Percentiles rank a stretch among this genome's conserved stretches.
Evolutionary conservation across 1,284 basidiomycete genomes (phyloP).

Genomic region (Cutaneotrichosporon sp.): DNA sequence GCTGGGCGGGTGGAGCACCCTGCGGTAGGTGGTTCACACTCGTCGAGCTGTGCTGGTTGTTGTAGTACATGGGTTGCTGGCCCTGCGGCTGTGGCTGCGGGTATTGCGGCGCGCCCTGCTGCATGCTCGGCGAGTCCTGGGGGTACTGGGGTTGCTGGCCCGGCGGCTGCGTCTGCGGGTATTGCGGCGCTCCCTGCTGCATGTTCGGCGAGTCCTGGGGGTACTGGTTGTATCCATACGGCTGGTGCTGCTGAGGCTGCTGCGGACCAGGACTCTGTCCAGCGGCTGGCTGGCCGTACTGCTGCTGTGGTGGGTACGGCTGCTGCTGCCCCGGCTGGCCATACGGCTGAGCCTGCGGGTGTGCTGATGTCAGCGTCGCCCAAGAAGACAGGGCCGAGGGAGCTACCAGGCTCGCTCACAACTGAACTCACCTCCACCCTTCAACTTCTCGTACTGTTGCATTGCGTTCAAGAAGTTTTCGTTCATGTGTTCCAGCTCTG

Average conservation of each 20-base stretch:
- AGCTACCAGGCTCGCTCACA: too few species aligned
- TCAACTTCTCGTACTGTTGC: slow-evolving; percentile 45
- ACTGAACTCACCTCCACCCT: slow-evolving; percentile 26
- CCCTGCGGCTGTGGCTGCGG: slow-evolving; percentile 20
- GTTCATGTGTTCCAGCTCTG: slow-evolving; percentile 50
- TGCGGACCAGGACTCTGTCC: too few species aligned
- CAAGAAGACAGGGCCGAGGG: too few species aligned
- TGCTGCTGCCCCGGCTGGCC: slow-evolving; percentile 24
- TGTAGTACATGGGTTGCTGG: slow-evolving; percentile 4
- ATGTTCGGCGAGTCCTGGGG: slow-evolving; percentile 5
- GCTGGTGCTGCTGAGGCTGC: not conserved
- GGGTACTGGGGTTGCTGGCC: slow-evolving; percentile 3
- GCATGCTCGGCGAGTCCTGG: not conserved
- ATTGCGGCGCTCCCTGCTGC: too few species aligned
- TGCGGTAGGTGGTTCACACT: slow-evolving; percentile 1
- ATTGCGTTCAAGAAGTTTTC: slow-evolving; percentile 47
- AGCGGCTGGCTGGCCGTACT: too few species aligned
- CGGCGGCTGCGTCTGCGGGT: too few species aligned
- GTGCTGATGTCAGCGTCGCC: slow-evolving; percentile 1
- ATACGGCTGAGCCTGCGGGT: slow-evolving; percentile 11
- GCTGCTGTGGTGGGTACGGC: slow-evolving; percentile 13
- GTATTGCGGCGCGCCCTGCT: slow-evolving; percentile 3
- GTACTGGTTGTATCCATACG: slow-evolving; percentile 7
- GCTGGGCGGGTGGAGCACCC: too few species aligned
- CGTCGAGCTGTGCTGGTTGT: slow-evolving; percentile 6